A percentile compares a stretch with the other conserved stretches of the same genome.
phyloP scores from a whole-genome alignment of 768 basidiomycete species.

The Polyporus arcularius region DNA sequence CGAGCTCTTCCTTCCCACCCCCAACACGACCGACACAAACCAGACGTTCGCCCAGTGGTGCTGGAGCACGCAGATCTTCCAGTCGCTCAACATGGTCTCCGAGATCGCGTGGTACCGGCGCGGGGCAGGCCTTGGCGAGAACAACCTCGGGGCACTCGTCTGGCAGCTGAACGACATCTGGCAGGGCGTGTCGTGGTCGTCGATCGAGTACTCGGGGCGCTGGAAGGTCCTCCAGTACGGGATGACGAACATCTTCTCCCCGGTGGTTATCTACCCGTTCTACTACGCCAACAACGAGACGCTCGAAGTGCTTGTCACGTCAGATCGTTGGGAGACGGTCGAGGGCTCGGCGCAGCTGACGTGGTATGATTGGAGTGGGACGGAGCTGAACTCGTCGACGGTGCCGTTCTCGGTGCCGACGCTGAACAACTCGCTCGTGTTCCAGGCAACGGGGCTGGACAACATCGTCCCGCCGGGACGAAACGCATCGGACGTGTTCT shows the following conservation, averaged over 20 bases:
- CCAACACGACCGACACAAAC: constrained; percentile 49
- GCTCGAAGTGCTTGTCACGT: constrained; percentile 51
- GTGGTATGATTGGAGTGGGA: constrained; percentile 60
- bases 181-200: constrained; percentile 59
- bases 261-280: constrained; percentile 55
- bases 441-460: constrained; percentile 40
- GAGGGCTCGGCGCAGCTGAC: constrained; percentile 49
- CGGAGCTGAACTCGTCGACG: constrained; percentile 37
- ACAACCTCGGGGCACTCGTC: constrained; percentile 58
- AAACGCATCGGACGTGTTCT: constrained; percentile 47
- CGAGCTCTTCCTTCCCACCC: constrained; percentile 55
- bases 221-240: constrained; percentile 64
- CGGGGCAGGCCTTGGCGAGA: constrained; percentile 58
- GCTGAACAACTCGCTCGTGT: constrained; percentile 52
- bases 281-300: constrained; percentile 52
- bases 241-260: constrained; percentile 44
- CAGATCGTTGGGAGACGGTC: constrained; percentile 51
- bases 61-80: constrained; percentile 64
- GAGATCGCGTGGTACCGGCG: constrained; percentile 60
- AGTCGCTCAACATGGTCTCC: constrained; percentile 59
- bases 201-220: constrained; percentile 56
- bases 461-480: constrained; percentile 46
- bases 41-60: constrained; percentile 67
- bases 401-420: constrained; percentile 45
- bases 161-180: constrained; percentile 66